Evolutionary conservation across 805 yeast species (phyloP).

Genomic region (Candida succiphila): DNA sequence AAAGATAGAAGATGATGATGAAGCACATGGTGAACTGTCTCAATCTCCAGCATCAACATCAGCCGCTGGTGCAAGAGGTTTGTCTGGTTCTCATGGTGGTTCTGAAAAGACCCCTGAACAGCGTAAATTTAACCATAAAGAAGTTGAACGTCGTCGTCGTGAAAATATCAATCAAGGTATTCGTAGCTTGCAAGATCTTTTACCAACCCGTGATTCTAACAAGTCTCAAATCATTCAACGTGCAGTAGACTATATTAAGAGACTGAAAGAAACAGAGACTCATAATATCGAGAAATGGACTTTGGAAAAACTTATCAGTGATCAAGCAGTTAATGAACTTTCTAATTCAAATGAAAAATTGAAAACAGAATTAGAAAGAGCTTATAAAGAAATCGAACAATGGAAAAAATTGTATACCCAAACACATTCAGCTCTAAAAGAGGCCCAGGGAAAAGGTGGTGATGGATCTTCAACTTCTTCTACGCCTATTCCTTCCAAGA

Average conservation of each 20-base stretch:
- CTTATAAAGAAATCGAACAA: slow-evolving; percentile 84
- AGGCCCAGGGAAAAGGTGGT: no score
- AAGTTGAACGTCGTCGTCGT: slow-evolving; percentile 88
- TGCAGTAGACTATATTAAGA: slow-evolving; percentile 84
- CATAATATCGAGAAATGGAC: slow-evolving; percentile 93
- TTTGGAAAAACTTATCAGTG: slow-evolving; percentile 81
- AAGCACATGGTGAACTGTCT: not conserved
- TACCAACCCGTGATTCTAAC: slow-evolving; percentile 79
- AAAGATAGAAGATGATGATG: not conserved
- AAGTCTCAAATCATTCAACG: slow-evolving; percentile 83
- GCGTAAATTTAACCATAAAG: slow-evolving; percentile 88
- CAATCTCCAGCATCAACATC: no score
- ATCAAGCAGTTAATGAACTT: slow-evolving; percentile 83
- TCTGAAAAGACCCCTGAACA: slow-evolving; percentile 75
- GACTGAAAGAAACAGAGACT: slow-evolving; percentile 83
- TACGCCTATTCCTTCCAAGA: no score
- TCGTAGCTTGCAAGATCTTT: slow-evolving; percentile 61
- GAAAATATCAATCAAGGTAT: slow-evolving; percentile 86
- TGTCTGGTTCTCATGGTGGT: slow-evolving; percentile 68
- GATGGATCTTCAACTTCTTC: no score
- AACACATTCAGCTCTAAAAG: no score
- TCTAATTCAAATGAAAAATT: slow-evolving; percentile 79
- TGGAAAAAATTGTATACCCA: slow-evolving; percentile 53
- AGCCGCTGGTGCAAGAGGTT: no score
- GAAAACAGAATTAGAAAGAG: slow-evolving; percentile 80